Base-by-base conservation (phyloP, 2,329 filamentous ascomycete species). In the Cadophora gregata region DNA sequence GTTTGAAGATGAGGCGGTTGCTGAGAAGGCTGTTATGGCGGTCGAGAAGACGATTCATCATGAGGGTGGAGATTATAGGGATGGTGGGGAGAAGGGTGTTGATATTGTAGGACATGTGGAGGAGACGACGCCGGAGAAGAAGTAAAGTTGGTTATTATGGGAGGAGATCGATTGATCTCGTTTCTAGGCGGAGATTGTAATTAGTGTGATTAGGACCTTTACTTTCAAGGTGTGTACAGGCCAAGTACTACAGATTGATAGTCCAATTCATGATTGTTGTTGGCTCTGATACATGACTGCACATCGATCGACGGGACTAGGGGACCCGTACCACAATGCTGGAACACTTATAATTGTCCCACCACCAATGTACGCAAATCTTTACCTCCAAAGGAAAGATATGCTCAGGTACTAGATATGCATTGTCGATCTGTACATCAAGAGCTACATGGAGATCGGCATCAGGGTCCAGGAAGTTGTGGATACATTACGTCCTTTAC, bases 1-100 rank as follows among this genome's bases (percentile, higher is more conserved):
- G 69, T 79, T 80, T 55, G 78, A 80, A 66, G 79, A 78, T 64
- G 75, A 76, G 51, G 73, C 72, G 0, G 73, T 78, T 31, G 76
- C 78, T 8, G 75, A 80, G 27, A 70, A 78, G 63, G 76, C 78
- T 3, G 73, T 77, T 25, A 72, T 74, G 14, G 79, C 77, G n/a
- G 79, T 79, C 16, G 76, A 79, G 68, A 78, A 79, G 66, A 71
- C 75, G 55, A 73, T 79, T 6, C 73, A 77, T 61, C 64, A 70
- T 12, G 75, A 71, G 14, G 21, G 69, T 25, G 33, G 67, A 14
- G 53, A 66, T 16, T 51, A 62, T 42, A 27, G 24, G 3, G 60
- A 50, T n/a, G 50, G 60, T 29, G 45, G 50, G 19, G 60, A 62
- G 36, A 62, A 51, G 29, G 59, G 27, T 2, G 42, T 31, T 14